Percentiles rank a stretch among this genome's conserved stretches.
Conservation (phyloP, 2,329 filamentous ascomycete genomes). For the Bipolaris victoriae region DNA sequence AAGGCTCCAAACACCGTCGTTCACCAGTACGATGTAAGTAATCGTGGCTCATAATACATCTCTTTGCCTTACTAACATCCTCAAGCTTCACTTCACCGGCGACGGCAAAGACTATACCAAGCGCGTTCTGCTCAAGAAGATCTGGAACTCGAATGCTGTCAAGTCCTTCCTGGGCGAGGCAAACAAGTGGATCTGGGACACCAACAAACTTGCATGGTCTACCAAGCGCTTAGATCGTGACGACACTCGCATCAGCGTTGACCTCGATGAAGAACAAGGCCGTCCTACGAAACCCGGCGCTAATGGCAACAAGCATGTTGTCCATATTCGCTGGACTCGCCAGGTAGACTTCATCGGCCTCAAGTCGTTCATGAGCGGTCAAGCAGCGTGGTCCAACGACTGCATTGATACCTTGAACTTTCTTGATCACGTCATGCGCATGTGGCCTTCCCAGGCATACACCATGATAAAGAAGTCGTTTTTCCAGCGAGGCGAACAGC, state of each 20-base stretch:
- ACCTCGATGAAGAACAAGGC: conserved; percentile 72
- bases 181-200: conserved; percentile 75
- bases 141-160: conserved; percentile 72
- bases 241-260: conserved; percentile 60
- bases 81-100: conserved; percentile 67
- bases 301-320: conserved; percentile 59
- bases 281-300: conserved; percentile 18
- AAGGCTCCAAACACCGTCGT: conserved; percentile 67
- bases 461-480: conserved; percentile 81
- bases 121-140: conserved; percentile 71
- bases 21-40: conserved; percentile 83
- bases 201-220: conserved; percentile 82
- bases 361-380: conserved; percentile 67
- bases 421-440: conserved; percentile 85
- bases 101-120: conserved; percentile 64
- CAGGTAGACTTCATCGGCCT: conserved; percentile 71
- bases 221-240: conserved; percentile 33
- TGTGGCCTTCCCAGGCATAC: conserved; percentile 72
- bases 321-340: conserved; percentile 70
- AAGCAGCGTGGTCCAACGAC: conserved; percentile 55
- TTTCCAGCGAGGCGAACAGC: conserved; percentile 65
- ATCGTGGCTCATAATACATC: neutral
- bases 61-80: conserved; percentile 13
- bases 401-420: conserved; percentile 87
- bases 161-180: conserved; percentile 59